Evolutionary conservation across 805 yeast genomes (phyloP).

Genomic region (Ogataea trehaloabstinens): DNA sequence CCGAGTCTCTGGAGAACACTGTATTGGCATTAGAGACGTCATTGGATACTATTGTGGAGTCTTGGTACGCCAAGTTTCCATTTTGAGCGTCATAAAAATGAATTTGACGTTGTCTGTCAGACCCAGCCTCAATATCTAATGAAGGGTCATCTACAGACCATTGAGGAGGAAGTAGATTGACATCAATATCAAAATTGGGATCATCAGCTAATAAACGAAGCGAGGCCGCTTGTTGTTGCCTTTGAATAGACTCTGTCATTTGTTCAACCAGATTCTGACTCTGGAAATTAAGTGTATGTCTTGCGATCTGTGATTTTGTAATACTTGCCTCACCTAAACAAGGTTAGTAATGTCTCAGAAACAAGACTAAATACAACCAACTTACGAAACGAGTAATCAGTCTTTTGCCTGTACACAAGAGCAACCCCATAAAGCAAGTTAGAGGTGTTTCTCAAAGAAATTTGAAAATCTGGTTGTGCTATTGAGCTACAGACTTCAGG

Average conservation of each 20-base stretch:
- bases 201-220: constrained; percentile 32
- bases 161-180: constrained; percentile 26
- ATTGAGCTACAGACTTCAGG: constrained; percentile 40
- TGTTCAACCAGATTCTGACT: constrained; percentile 1
- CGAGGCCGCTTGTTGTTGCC: constrained; percentile 6
- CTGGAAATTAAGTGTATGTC: constrained; percentile 8
- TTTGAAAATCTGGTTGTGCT: constrained; percentile 13
- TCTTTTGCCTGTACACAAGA: constrained; percentile 47
- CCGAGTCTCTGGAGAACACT: constrained; percentile 11
- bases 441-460: constrained; percentile 38
- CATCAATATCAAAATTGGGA: constrained; percentile 35
- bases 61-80: constrained; percentile 8
- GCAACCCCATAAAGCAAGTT: constrained; percentile 48
- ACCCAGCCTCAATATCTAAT: background rate
- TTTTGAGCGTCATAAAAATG: constrained; percentile 10
- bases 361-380: background rate
- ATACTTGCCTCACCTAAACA: constrained; percentile 17
- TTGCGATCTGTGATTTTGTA: constrained; percentile 11
- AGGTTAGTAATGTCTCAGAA: constrained; percentile 1
- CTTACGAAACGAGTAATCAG: constrained; percentile 40
- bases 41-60: constrained; percentile 9
- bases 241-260: constrained; percentile 6
- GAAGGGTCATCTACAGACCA: constrained; percentile 4
- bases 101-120: constrained; percentile 4
- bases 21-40: constrained; percentile 4